Evolutionary conservation across 2,329 filamentous ascomycete genomes (phyloP).

Genomic region (Colletotrichum navitas): DNA sequence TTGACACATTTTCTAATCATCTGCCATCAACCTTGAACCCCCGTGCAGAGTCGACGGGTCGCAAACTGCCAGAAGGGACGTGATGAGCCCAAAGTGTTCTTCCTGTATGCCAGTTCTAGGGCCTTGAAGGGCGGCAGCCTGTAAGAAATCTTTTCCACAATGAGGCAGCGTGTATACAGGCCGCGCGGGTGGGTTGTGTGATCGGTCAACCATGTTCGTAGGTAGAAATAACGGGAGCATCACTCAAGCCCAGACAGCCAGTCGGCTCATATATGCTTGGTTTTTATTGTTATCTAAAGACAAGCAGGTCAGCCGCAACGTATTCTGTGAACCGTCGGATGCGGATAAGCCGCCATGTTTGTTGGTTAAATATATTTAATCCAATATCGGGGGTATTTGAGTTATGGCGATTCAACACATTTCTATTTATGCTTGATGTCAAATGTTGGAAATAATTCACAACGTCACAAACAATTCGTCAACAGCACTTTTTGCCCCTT

Average conservation of each 20-base stretch:
- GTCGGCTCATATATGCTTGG: not conserved
- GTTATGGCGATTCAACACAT: not conserved
- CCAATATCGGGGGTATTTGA: too few relatives aligned
- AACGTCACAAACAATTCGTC: not conserved
- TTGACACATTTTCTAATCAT: too few relatives aligned
- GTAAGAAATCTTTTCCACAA: too few relatives aligned
- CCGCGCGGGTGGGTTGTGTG: too few relatives aligned
- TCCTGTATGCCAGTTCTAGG: too few relatives aligned
- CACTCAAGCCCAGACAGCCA: not conserved
- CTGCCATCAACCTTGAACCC: not conserved
- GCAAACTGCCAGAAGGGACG: not conserved
- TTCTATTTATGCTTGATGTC: not conserved
- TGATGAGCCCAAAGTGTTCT: not conserved
- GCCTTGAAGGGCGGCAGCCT: too few relatives aligned
- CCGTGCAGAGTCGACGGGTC: not conserved
- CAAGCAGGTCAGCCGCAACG: not conserved
- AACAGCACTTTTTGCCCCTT: not conserved
- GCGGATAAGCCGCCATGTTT: not conserved
- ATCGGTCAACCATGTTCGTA: not conserved
- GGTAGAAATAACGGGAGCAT: not conserved
- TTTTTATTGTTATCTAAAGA: not conserved
- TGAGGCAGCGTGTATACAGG: too few relatives aligned
- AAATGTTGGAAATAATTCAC: not conserved
- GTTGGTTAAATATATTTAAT: not conserved
- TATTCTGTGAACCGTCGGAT: fast-evolving